A percentile compares a stretch with the other conserved stretches of the same genome.
These are phyloP conservation scores for Ceratobasidium sp. DNA, from an alignment of 1,284 basidiomycete species.

Conservation along the genomic window DNA sequence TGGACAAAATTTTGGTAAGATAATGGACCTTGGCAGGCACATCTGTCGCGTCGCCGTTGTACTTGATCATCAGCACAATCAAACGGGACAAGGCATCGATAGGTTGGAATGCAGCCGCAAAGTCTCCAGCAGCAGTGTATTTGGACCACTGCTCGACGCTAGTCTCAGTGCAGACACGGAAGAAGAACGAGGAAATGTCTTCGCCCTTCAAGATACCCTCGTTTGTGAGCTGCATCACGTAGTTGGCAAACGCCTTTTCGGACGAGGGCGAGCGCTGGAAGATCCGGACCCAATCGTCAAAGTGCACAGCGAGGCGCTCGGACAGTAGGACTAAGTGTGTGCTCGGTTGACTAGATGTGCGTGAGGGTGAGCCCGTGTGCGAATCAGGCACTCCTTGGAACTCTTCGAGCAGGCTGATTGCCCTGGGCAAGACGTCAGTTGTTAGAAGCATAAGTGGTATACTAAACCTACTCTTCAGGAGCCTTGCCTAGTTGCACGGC, in stretches of 20 bases:
- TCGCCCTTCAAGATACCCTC: slow-evolving; percentile 97
- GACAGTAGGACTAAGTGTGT: slow-evolving; percentile 54
- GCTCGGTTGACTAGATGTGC: slow-evolving; percentile 53
- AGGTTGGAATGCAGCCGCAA: slow-evolving; percentile 85
- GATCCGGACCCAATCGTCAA: slow-evolving; percentile 87
- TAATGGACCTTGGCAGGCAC: slow-evolving; percentile 97
- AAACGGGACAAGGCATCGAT: slow-evolving; percentile 95
- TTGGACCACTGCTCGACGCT: slow-evolving; percentile 94
- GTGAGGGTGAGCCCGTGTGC: slow-evolving; percentile 3
- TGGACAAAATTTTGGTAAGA: slow-evolving; percentile 96
- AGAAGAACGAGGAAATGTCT: slow-evolving; percentile 97
- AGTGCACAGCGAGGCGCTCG: slow-evolving; percentile 61
- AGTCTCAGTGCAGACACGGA: slow-evolving; percentile 96
- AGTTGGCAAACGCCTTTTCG: slow-evolving; percentile 97
- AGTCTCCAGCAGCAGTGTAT: slow-evolving; percentile 81
- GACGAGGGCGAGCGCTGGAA: slow-evolving; percentile 91
- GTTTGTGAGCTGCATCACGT: slow-evolving; percentile 95
- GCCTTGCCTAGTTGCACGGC: slow-evolving; percentile 78
- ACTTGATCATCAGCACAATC: slow-evolving; percentile 99
- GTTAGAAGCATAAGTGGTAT: slow-evolving; percentile 17
- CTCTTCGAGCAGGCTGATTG: slow-evolving; percentile 74
- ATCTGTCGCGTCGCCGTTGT: slow-evolving; percentile 95
- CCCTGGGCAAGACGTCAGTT: slow-evolving; percentile 55
- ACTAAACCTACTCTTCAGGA: slow-evolving; percentile 74
- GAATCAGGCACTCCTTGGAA: slow-evolving; percentile 54